Conservation (phyloP, 2,329 filamentous ascomycete genomes). For the Zymoseptoria crescenta region DNA sequence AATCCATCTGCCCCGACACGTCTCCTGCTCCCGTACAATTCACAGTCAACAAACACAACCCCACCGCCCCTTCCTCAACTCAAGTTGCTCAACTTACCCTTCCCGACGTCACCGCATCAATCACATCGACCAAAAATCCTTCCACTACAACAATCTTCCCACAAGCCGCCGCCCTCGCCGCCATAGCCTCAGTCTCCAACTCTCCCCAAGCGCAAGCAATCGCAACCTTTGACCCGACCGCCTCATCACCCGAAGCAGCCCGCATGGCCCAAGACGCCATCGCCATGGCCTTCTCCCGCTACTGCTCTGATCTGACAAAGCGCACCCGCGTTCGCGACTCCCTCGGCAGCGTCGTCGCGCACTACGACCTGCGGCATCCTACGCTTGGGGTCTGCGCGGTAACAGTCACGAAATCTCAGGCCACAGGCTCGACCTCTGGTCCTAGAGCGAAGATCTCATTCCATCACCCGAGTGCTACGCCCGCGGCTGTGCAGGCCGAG, state of each 20-base stretch:
- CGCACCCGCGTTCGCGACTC: constrained; percentile 27
- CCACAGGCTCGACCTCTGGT: constrained; percentile 3
- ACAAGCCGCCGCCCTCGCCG: constrained; percentile 39
- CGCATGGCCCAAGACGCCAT: constrained; percentile 52
- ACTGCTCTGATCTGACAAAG: constrained; percentile 66
- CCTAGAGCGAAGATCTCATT: constrained; percentile 27
- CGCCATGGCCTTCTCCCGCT: constrained; percentile 56
- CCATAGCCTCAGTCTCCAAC: constrained; percentile 39
- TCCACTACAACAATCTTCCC: constrained; percentile 35
- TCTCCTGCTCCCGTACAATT: constrained; percentile 13
- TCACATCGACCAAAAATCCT: not conserved
- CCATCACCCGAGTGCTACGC: constrained; percentile 33
- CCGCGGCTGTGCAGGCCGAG: constrained; percentile 33
- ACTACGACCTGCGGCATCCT: constrained; percentile 41
- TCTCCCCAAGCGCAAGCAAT: constrained; percentile 42
- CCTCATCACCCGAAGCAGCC: constrained; percentile 56
- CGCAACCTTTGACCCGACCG: constrained; percentile 59
- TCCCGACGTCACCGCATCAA: not conserved
- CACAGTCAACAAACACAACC: constrained; percentile 19
- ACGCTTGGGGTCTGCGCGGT: constrained; percentile 37
- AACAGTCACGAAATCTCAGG: constrained; percentile 32
- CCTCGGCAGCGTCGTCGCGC: constrained; percentile 25
- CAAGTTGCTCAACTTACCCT: constrained; percentile 22
- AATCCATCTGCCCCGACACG: constrained; percentile 3
- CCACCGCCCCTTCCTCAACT: constrained; percentile 12